Base-by-base conservation (phyloP, 331 rosid species). In the Rhamnella rubrinervis region DNA sequence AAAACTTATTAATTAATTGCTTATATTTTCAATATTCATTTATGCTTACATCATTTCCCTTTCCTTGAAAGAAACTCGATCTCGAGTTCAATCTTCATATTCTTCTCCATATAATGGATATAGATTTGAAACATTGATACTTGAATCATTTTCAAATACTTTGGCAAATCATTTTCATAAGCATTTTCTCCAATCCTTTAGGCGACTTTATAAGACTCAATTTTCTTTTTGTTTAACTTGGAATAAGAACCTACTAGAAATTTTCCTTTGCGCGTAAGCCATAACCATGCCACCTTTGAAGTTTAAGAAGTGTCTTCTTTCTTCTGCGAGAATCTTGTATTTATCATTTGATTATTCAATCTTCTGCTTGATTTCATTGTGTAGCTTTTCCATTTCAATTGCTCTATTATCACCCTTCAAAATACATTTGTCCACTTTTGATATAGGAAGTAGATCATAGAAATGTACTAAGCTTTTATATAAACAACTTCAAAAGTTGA, bases 251-350 rank as follows among this genome's bases (percentile, higher is more conserved):
- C 68, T 8, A 1, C 1, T 13, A n/a, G 23, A 18, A 71, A 71
- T 0, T 4, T 1, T 0, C 50, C 68, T 1, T 71, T 71, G 1
- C 3, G 0, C 14, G 55, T 63, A 21, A n/a, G 63, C 18, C 77
- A 61, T 51, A 1, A 63, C 65, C 40, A 63, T 6, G 26, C 63
- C 50, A 0, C 71, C 37, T 39, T 72, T 39, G 11, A 72, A 72
- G 5, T 1, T 8, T 10, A 14, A 4, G 2, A 2, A 25, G 23
- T 11, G 47, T 0, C 5, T 0, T 13, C 35, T 37, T n/a, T 50
- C 35, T 16, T 61, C 50, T 6, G 28, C 51, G 14, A 35, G 62
- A 8, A 12, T 15, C 14, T 56, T 15, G n/a, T 68, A 68, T 11
- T 25, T 68, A 13, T 38, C 16, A 53, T 9, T 55, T 38, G 55